Conservation (phyloP, 352 stramenopile species). For the Phytophthora kernoviae region DNA sequence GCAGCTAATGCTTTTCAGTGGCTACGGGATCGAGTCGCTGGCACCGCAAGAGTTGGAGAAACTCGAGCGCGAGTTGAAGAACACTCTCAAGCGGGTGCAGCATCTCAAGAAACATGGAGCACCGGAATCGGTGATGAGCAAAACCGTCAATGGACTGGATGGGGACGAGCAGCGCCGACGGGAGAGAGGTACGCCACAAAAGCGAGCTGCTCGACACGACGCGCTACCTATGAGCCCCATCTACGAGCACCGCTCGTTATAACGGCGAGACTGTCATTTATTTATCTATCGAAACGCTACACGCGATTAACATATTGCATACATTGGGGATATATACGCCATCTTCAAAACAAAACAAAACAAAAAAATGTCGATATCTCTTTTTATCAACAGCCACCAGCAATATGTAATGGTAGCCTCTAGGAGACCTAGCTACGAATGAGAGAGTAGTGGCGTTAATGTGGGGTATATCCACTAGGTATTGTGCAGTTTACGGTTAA, state of each 20-base stretch:
- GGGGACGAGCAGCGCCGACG: constrained; percentile 16
- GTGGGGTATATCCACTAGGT: no score
- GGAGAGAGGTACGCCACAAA: constrained; percentile 14
- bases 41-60: constrained; percentile 46
- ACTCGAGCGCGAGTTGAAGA: constrained; percentile 59
- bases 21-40: constrained; percentile 74
- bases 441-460: no score
- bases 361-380: no score
- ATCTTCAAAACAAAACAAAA: no score
- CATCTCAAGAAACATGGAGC: constrained; percentile 36
- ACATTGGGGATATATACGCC: neutral
- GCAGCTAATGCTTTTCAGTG: constrained; percentile 74
- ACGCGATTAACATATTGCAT: neutral
- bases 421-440: no score
- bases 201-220: constrained; percentile 14
- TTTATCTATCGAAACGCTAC: constrained; percentile 25
- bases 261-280: constrained; percentile 6
- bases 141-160: neutral
- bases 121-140: constrained; percentile 16
- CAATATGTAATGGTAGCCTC: no score
- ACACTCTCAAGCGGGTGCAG: constrained; percentile 61
- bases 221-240: constrained; percentile 24
- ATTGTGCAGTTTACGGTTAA: no score
- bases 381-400: no score
- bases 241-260: constrained; percentile 31